Conservation (phyloP, 345 rosid genomes). For the Gossypium ekmanianum region DNA sequence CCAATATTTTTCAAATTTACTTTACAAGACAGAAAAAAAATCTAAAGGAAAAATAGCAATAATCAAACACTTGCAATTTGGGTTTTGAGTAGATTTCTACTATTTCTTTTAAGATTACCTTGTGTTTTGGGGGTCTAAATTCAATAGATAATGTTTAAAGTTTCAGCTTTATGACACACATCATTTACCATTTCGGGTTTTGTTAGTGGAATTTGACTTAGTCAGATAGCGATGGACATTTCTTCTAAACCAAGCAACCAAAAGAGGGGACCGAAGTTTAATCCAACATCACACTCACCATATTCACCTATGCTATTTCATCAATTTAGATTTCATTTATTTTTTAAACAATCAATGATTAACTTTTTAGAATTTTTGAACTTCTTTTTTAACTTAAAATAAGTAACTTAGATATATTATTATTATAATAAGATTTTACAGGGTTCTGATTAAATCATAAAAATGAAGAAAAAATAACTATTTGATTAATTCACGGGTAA, state of each 20-base stretch:
- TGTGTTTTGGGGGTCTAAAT: background rate
- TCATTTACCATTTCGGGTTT: background rate
- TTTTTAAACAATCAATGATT: background rate
- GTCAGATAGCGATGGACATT: background rate
- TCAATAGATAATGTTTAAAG: background rate
- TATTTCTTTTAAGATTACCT: background rate
- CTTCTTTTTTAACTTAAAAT: background rate
- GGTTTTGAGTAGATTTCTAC: background rate
- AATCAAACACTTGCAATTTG: background rate
- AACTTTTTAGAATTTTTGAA: background rate
- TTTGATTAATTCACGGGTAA: too few species aligned
- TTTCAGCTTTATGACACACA: background rate
- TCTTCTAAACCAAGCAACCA: background rate
- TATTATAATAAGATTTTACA: too few species aligned
- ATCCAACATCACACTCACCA: too few species aligned
- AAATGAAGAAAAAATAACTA: too few species aligned
- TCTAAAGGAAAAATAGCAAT: too few species aligned
- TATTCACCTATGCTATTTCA: too few species aligned
- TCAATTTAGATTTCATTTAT: background rate
- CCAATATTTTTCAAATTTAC: too few species aligned
- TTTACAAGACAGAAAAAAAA: too few species aligned
- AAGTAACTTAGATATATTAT: too few species aligned
- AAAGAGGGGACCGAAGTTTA: background rate
- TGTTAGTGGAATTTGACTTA: slow-evolving; percentile 1
- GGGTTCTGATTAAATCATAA: too few species aligned